phyloP scores from a whole-genome alignment of 1,284 basidiomycete genomes.

The Melampsora abietis-canadensis region DNA sequence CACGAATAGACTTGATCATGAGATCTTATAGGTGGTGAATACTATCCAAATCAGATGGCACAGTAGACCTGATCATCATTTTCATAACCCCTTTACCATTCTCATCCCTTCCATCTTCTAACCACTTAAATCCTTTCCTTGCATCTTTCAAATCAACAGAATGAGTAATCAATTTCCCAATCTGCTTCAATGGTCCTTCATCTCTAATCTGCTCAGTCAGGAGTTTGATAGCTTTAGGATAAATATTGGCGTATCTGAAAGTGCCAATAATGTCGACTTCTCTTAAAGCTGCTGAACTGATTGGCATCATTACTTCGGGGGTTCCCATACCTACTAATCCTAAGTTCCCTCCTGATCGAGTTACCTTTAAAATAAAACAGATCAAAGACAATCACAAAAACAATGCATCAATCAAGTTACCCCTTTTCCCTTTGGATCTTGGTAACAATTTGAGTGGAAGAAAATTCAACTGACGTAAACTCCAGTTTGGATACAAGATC shows the following conservation, averaged over 20 bases:
- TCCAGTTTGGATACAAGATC: slow-evolving; percentile 56
- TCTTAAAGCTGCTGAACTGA: slow-evolving; percentile 73
- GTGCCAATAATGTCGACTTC: slow-evolving; percentile 92
- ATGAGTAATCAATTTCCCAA: slow-evolving; percentile 76
- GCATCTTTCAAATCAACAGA: slow-evolving; percentile 69
- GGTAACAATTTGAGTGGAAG: background rate
- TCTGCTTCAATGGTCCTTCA: slow-evolving; percentile 58
- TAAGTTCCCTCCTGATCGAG: slow-evolving; percentile 77
- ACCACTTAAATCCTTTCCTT: slow-evolving; percentile 71
- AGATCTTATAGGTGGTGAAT: too few relatives aligned
- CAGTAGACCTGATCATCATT: too few relatives aligned
- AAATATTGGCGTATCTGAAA: slow-evolving; percentile 72
- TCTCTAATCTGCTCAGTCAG: slow-evolving; percentile 8
- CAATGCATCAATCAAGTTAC: slow-evolving; percentile 61
- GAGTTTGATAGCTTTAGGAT: slow-evolving; percentile 64
- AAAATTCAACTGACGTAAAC: slow-evolving; percentile 49
- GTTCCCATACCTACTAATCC: slow-evolving; percentile 94
- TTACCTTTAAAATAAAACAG: slow-evolving; percentile 59
- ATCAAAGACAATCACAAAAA: slow-evolving; percentile 43
- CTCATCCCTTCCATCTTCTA: slow-evolving; percentile 71
- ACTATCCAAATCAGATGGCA: too few relatives aligned
- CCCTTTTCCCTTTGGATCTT: slow-evolving; percentile 69
- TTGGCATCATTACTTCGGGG: slow-evolving; percentile 73
- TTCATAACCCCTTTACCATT: slow-evolving; percentile 69
- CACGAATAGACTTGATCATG: too few relatives aligned